Evolutionary conservation across 768 basidiomycete species (phyloP).

Genomic region (Heimioporus sp.): DNA sequence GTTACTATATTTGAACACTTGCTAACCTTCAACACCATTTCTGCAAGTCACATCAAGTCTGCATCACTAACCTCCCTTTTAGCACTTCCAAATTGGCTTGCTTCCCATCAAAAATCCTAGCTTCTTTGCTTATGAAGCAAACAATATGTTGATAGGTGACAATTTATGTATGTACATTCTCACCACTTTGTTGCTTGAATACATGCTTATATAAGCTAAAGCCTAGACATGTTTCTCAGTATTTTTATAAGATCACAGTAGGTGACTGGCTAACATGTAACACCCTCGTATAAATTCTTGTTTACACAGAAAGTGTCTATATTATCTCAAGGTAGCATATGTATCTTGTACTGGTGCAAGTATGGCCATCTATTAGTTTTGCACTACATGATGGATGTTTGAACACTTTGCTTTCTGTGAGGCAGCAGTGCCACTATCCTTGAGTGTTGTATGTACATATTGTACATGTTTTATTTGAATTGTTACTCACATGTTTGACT

Average conservation of each 20-base stretch:
- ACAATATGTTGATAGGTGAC: slow-evolving; percentile 43
- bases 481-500: not conserved
- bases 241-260: slow-evolving; percentile 73
- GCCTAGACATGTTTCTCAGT: slow-evolving; percentile 40
- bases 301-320: slow-evolving; percentile 63
- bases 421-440: slow-evolving; percentile 20
- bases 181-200: slow-evolving; percentile 46
- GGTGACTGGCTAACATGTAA: slow-evolving; percentile 12
- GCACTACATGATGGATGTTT: slow-evolving; percentile 54
- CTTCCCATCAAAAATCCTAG: slow-evolving; percentile 52
- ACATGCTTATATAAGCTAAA: slow-evolving; percentile 28
- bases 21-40: no score
- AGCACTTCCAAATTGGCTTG: slow-evolving; percentile 50
- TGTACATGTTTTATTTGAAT: not conserved
- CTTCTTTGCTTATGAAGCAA: slow-evolving; percentile 44
- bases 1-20: no score
- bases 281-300: no score
- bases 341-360: slow-evolving; percentile 56
- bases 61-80: not conserved
- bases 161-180: no score
- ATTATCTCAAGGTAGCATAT: slow-evolving; percentile 72
- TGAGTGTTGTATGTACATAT: slow-evolving; percentile 16
- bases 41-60: no score
- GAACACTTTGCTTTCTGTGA: slow-evolving; percentile 58
- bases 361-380: slow-evolving; percentile 45